Evolutionary conservation across 169 alveolate genomes (phyloP).

Genomic region (Cryptosporidium felis): DNA sequence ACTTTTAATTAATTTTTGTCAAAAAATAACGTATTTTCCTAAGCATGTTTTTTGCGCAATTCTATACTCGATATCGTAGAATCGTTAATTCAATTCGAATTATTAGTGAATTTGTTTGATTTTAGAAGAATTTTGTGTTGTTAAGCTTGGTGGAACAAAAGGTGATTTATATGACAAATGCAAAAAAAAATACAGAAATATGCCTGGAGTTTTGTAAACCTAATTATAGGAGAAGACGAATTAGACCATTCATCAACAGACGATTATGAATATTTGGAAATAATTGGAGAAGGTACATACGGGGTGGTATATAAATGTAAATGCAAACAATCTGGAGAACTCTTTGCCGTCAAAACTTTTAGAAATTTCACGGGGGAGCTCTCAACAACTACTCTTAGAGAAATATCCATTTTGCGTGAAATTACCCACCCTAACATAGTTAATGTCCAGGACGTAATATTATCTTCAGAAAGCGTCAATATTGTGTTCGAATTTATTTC

Average conservation of each 20-base stretch:
- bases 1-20: not conserved
- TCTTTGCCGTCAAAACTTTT: constrained; percentile 93
- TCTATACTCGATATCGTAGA: too few species aligned
- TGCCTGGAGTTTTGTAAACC: not conserved
- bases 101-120: too few species aligned
- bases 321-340: constrained; percentile 84
- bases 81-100: too few species aligned
- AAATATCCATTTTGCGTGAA: constrained; percentile 92
- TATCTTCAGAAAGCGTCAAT: not conserved
- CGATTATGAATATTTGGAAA: constrained; percentile 86
- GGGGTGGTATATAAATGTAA: constrained; percentile 91
- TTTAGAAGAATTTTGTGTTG: too few species aligned
- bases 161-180: not conserved
- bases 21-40: too few species aligned
- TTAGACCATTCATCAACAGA: constrained; percentile 25
- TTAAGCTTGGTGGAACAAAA: too few species aligned
- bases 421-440: constrained; percentile 91
- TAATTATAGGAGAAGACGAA: constrained; percentile 11
- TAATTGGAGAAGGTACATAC: constrained; percentile 94
- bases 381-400: constrained; percentile 94
- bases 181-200: not conserved
- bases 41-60: too few species aligned
- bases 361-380: constrained; percentile 87
- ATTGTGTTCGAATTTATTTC: constrained; percentile 57
- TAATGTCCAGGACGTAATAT: constrained; percentile 88